Percentiles rank a stretch among this genome's conserved stretches.
Evolutionary conservation across 352 stramenopile genomes (phyloP).

Genomic region (Globisporangium camurandrum): DNA sequence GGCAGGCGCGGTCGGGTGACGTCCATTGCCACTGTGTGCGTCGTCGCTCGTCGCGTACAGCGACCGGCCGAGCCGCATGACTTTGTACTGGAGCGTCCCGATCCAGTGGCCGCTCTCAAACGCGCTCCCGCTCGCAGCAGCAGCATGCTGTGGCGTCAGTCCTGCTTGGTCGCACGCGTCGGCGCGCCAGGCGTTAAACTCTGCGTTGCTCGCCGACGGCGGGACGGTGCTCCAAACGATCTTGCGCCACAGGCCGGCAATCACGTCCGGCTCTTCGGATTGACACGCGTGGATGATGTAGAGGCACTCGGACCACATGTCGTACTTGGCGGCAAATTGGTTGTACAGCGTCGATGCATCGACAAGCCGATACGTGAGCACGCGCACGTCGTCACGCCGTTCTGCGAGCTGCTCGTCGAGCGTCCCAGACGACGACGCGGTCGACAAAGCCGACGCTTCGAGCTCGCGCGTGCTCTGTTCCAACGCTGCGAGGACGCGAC

Average conservation of each 20-base stretch:
- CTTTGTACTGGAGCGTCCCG: slow-evolving; percentile 67
- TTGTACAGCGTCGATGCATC: slow-evolving; percentile 83
- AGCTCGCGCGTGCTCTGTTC: slow-evolving; percentile 62
- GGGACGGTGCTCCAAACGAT: slow-evolving; percentile 70
- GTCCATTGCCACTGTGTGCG: slow-evolving; percentile 33
- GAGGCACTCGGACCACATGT: slow-evolving; percentile 83
- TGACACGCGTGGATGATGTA: slow-evolving; percentile 83
- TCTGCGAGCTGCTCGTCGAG: slow-evolving; percentile 38
- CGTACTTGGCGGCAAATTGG: slow-evolving; percentile 76
- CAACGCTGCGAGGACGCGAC: slow-evolving; percentile 72
- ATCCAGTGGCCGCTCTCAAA: slow-evolving; percentile 81
- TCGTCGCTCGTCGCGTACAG: slow-evolving; percentile 56
- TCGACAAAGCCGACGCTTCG: slow-evolving; percentile 31
- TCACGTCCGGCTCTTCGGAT: slow-evolving; percentile 70
- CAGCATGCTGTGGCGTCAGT: slow-evolving; percentile 34
- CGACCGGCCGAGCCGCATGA: slow-evolving; percentile 66
- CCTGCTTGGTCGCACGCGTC: slow-evolving; percentile 58
- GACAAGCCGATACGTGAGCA: slow-evolving; percentile 72
- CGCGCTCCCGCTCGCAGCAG: slow-evolving; percentile 27
- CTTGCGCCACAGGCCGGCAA: slow-evolving; percentile 60
- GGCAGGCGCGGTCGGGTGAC: slow-evolving; percentile 8
- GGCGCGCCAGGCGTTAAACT: slow-evolving; percentile 72
- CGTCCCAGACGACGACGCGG: slow-evolving; percentile 16
- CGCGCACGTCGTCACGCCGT: slow-evolving; percentile 49
- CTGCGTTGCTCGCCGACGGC: slow-evolving; percentile 41